Conservation (phyloP, 768 basidiomycete species). For the Trametes maxima region DNA sequence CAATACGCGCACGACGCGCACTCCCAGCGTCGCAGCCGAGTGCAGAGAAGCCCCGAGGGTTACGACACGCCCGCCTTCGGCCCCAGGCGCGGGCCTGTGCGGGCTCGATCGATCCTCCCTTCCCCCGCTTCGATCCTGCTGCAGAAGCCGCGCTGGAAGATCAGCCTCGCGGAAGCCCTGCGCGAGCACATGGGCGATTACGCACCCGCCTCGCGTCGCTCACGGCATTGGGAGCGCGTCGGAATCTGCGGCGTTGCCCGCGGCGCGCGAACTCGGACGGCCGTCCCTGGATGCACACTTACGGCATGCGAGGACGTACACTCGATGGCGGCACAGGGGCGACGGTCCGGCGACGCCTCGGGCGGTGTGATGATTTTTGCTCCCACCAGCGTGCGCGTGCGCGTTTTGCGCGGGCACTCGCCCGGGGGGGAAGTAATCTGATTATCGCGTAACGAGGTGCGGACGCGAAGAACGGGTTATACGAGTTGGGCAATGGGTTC, state of each 20-base stretch:
- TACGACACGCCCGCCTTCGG: slow-evolving; percentile 7
- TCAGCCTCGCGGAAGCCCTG: background rate
- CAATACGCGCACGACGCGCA: background rate
- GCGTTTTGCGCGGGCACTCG: too few species aligned
- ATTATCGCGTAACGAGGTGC: too few species aligned
- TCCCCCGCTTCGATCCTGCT: background rate
- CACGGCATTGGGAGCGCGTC: background rate
- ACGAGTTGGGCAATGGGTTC: background rate
- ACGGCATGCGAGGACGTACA: background rate
- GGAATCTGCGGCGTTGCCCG: background rate
- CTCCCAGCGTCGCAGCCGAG: background rate
- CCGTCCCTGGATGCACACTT: background rate
- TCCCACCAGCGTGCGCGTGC: too few species aligned
- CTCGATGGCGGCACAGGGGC: too few species aligned
- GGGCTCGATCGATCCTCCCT: background rate
- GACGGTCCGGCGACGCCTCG: too few species aligned
- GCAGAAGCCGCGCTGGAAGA: background rate
- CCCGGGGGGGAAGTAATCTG: too few species aligned
- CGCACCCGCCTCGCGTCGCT: background rate
- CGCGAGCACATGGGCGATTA: background rate
- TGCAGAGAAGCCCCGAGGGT: slow-evolving; percentile 6
- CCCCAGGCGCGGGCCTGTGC: background rate
- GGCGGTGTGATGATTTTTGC: too few species aligned
- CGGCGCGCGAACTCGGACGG: background rate
- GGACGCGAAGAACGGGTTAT: background rate